A percentile compares a stretch with the other conserved stretches of the same genome.
Evolutionary conservation across 1,284 basidiomycete genomes (phyloP).

Genomic region (Heterobasidion annosum): DNA sequence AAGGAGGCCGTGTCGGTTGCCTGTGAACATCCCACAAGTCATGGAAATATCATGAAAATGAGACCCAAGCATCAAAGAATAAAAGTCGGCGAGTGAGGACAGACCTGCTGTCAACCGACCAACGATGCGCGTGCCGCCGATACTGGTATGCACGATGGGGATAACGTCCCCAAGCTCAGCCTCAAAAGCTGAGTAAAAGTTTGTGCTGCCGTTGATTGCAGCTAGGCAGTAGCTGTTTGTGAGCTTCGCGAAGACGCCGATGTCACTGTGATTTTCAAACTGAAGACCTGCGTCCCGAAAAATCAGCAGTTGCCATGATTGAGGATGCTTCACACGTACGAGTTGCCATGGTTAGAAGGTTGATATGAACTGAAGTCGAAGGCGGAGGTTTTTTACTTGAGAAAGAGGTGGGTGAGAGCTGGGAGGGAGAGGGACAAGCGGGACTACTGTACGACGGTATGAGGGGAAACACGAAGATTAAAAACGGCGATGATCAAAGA

Average conservation of each 20-base stretch:
- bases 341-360: constrained; percentile 45
- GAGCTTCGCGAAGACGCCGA: constrained; percentile 91
- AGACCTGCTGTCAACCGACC: constrained; percentile 88
- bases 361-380: neutral
- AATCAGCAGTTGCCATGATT: neutral
- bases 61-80: too few species aligned
- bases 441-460: neutral
- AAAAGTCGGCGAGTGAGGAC: constrained; percentile 4
- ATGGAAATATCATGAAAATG: neutral
- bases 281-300: constrained; percentile 54
- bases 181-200: constrained; percentile 98
- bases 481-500: neutral
- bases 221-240: constrained; percentile 95
- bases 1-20: constrained; percentile 93
- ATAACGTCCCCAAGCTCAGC: constrained; percentile 89
- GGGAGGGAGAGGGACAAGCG: neutral
- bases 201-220: constrained; percentile 91
- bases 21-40: constrained; percentile 25
- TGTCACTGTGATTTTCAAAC: constrained; percentile 97
- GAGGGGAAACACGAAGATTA: neutral
- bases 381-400: neutral
- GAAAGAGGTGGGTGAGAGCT: neutral
- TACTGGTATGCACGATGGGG: constrained; percentile 95
- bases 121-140: constrained; percentile 92
- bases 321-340: constrained; percentile 31